Base-by-base conservation (phyloP, 2,329 filamentous ascomycete genomes). In the Emergomyces pasteurianus region DNA sequence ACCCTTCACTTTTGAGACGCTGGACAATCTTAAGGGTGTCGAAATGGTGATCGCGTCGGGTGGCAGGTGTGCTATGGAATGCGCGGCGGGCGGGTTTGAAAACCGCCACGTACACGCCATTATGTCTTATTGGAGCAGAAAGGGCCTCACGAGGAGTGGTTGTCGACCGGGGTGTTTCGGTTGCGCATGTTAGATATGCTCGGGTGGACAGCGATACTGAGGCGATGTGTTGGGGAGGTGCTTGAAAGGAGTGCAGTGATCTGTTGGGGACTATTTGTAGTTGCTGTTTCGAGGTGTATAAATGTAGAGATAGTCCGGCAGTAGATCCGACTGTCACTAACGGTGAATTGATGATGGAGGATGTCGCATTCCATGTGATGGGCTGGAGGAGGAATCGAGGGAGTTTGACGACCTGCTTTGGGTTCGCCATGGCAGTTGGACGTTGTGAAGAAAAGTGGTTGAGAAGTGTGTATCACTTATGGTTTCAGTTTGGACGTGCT, bases 11-110 rank as follows among this genome's bases (percentile, higher is more conserved):
- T 73, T 92, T 86, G 47, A 99, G 80, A 58, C 90, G 83, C 76
- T 96, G 90, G 46, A 99, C 92, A 72, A 99, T 96, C 77, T 96
- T 96, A 64, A 99, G 83, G 0, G 94, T 99, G 75, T 99, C 94
- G 72, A 99, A 99, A 75, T 99, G 92, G 75, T 99, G 94, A 69
- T 96, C 92, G 65, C 88, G 84, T 58, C 74, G 72, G 58, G 78
- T 81, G 43, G 76, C 69, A 1, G 83, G 72, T 0, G 89, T 87
- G 42, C 85, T 82, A 73, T 91, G 88, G 72, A 96, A 92, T 40
- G 74, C 74, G 21, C 73, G 73, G 26, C 71, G 71, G 14, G 76
- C 75, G 14, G 72, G 67, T 40, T 74, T 74, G 60, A 76, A 78
- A 2, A 68, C 63, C 14, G 76, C 74, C n/a, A 77, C 77, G 62